A percentile compares a stretch with the other conserved stretches of the same genome.
These are phyloP conservation scores for Talaromyces sp. DNA, from an alignment of 2,329 filamentous ascomycete genomes.

Conservation along the genomic window DNA sequence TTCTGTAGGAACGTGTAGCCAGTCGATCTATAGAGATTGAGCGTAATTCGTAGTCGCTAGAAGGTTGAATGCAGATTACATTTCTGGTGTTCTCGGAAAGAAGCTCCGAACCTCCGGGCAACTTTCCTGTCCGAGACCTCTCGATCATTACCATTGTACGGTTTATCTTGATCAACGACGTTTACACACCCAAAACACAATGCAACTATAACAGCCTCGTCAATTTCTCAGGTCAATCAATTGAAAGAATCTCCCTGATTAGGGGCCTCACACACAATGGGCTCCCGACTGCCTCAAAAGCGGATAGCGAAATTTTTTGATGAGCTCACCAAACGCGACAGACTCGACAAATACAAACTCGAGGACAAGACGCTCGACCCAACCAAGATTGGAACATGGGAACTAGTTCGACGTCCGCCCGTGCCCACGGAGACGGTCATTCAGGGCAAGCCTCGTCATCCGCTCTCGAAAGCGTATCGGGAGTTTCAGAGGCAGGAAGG, in stretches of 20 bases:
- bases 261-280: slow-evolving; percentile 8
- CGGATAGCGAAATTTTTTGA: slow-evolving; percentile 16
- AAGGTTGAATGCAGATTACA: too few species aligned
- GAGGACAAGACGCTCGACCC: slow-evolving; percentile 30
- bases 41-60: too few species aligned
- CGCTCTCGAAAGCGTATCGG: slow-evolving; percentile 43
- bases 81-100: slow-evolving; percentile 1
- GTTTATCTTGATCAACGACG: not conserved
- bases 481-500: slow-evolving; percentile 36
- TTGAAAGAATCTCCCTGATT: not conserved
- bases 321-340: slow-evolving; percentile 3
- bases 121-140: not conserved
- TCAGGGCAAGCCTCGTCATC: slow-evolving; percentile 40
- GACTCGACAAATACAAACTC: slow-evolving; percentile 9
- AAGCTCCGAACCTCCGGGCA: slow-evolving; percentile 2
- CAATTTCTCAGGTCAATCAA: not conserved
- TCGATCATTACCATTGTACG: not conserved
- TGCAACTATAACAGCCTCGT: not conserved
- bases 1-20: too few species aligned
- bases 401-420: slow-evolving; percentile 34
- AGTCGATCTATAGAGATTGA: too few species aligned
- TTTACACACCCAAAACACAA: not conserved
- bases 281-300: slow-evolving; percentile 4
- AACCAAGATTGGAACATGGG: slow-evolving; percentile 38
- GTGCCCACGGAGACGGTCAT: slow-evolving; percentile 36